Conservation (phyloP, 164 flowering plant genomes). For the Vitis cinerea region DNA sequence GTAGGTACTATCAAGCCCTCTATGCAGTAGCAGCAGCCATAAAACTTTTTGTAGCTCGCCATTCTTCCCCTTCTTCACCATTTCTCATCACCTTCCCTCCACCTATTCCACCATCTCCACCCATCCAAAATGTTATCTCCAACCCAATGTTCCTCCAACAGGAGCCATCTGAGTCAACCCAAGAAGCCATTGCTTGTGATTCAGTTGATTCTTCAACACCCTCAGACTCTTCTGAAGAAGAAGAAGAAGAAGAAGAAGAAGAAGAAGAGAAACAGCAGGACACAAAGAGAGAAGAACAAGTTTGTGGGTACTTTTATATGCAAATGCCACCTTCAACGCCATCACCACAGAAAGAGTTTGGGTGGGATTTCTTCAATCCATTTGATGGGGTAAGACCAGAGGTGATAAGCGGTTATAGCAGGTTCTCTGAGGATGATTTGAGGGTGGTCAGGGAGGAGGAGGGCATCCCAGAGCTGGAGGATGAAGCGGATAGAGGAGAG, state of each 20-base stretch:
- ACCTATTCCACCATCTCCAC: constrained; percentile 24
- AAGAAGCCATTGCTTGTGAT: constrained; percentile 36
- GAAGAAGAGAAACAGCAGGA: constrained; percentile 19
- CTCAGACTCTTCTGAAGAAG: constrained; percentile 33
- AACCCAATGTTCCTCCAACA: constrained; percentile 70
- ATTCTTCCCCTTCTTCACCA: constrained; percentile 54
- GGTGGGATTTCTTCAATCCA: constrained; percentile 76
- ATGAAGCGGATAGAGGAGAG: constrained; percentile 34
- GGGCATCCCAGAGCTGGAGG: constrained; percentile 74
- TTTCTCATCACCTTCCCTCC: constrained; percentile 54
- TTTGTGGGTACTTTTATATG: constrained; percentile 49
- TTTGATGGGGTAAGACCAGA: constrained; percentile 62
- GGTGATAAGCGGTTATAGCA: constrained; percentile 43
- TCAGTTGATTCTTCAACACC: constrained; percentile 27
- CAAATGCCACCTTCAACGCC: constrained; percentile 58
- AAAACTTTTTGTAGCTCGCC: constrained; percentile 61
- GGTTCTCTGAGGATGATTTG: constrained; percentile 67
- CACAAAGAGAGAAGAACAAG: constrained; percentile 12
- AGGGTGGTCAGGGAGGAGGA: constrained; percentile 80
- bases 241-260: constrained; percentile 18
- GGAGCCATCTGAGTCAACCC: constrained; percentile 45
- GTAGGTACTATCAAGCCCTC: constrained; percentile 49
- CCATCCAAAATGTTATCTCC: constrained; percentile 35
- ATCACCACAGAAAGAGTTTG: constrained; percentile 62
- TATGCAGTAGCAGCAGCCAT: constrained; percentile 65